Evolutionary conservation across 2,329 filamentous ascomycete genomes (phyloP).

Genomic region (Talaromyces atroroseus): DNA sequence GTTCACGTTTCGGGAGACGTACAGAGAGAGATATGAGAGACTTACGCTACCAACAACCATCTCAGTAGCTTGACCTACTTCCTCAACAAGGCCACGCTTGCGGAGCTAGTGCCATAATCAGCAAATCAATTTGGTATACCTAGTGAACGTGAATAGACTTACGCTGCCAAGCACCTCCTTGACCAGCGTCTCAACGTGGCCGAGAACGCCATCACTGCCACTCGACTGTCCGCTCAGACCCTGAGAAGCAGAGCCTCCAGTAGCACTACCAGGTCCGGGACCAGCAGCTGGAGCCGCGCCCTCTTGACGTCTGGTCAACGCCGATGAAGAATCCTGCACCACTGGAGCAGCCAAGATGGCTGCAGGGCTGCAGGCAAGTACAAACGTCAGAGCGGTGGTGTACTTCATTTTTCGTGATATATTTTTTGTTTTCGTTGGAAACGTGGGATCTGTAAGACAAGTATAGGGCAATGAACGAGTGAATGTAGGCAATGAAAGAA

Average conservation of each 20-base stretch:
- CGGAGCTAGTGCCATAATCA: conserved; percentile 1
- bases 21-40: not conserved
- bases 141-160: not conserved
- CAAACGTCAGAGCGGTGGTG: conserved; percentile 1
- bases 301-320: not conserved
- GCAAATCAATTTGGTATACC: not conserved
- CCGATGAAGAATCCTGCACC: not conserved
- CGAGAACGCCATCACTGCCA: conserved; percentile 9
- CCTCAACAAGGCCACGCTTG: conserved; percentile 10
- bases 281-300: not conserved
- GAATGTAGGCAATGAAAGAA: not conserved
- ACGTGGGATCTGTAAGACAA: not conserved
- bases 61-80: conserved; percentile 1
- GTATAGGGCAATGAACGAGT: not conserved
- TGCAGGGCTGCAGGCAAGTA: conserved; percentile 12
- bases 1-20: not conserved
- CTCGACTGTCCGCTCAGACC: not conserved
- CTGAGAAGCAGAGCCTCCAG: conserved; percentile 2
- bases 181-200: conserved; percentile 9
- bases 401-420: conserved; percentile 9
- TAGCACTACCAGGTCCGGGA: not conserved
- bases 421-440: not conserved
- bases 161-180: conserved; percentile 5
- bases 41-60: conserved; percentile 3
- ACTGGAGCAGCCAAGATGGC: conserved; percentile 12